Evolutionary conservation across 2,329 filamentous ascomycete genomes (phyloP).

Genomic region (Raffaelea deltoideospora): DNA sequence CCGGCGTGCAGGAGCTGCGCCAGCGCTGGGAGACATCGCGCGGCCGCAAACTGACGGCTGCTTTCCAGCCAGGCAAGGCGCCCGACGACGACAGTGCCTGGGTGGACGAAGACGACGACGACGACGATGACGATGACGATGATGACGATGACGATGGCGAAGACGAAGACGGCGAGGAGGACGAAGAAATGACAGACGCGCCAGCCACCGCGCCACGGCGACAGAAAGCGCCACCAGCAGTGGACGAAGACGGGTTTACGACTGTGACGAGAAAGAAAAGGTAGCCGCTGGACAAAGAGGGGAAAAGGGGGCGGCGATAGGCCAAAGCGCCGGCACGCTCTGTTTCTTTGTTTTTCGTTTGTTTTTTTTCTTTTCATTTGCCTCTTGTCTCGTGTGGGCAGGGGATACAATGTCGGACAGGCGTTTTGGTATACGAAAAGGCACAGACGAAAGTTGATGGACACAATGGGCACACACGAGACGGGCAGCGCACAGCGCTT

Average conservation of each 20-base stretch:
- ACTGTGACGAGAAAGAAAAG: conserved; percentile 57
- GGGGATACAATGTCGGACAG: too few species aligned
- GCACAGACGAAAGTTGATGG: too few species aligned
- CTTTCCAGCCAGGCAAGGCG: conserved; percentile 40
- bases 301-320: too few species aligned
- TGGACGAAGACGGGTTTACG: conserved; percentile 72
- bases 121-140: conserved; percentile 41
- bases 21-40: conserved; percentile 45
- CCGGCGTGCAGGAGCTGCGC: conserved; percentile 48
- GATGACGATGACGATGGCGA: conserved; percentile 34
- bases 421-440: too few species aligned
- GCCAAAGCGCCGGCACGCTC: too few species aligned
- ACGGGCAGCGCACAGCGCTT: too few species aligned
- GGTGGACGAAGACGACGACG: conserved; percentile 38
- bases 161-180: conserved; percentile 39
- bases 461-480: too few species aligned
- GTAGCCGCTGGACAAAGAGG: too few species aligned
- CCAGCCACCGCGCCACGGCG: conserved; percentile 39
- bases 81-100: conserved; percentile 44
- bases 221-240: conserved; percentile 52
- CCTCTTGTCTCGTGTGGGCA: too few species aligned
- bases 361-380: too few species aligned
- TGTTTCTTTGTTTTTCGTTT: too few species aligned
- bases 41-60: conserved; percentile 38
- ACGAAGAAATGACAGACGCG: conserved; percentile 55